Percentiles rank a stretch among this genome's conserved stretches.
phyloP scores from a whole-genome alignment of 208 protist species.

The Wallacemonas sp. region DNA sequence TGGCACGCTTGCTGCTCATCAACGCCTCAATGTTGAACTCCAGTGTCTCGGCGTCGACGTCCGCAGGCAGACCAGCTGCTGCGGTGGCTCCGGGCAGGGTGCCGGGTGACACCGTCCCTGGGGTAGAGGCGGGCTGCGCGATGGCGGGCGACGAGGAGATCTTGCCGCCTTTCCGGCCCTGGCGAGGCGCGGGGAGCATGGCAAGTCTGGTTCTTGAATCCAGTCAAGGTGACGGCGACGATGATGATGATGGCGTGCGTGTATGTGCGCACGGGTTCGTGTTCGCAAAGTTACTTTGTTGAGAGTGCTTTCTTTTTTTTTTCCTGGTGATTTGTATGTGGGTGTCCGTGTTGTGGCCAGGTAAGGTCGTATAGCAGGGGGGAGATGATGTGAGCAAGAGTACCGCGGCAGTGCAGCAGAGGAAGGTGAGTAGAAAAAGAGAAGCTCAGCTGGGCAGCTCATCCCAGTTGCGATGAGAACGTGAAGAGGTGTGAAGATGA shows the following conservation, averaged over 20 bases:
- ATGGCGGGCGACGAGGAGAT: constrained; percentile 58
- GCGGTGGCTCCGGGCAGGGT: constrained; percentile 27
- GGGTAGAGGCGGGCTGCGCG: constrained; percentile 31
- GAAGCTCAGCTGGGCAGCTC: too few species aligned
- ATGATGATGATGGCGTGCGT: too few species aligned
- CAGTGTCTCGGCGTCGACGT: constrained; percentile 4
- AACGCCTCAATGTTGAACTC: constrained; percentile 50
- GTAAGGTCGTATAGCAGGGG: too few species aligned
- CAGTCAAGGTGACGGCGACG: not conserved
- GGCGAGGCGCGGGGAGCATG: constrained; percentile 77
- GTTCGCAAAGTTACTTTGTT: constrained; percentile 2
- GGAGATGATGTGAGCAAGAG: too few species aligned
- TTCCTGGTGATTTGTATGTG: too few species aligned
- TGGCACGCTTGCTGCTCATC: constrained; percentile 35
- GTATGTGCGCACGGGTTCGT: not conserved
- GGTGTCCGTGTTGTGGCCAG: too few species aligned
- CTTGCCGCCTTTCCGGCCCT: constrained; percentile 87
- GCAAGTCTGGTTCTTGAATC: not conserved
- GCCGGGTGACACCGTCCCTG: constrained; percentile 52
- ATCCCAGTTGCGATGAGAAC: too few species aligned
- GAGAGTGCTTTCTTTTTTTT: not conserved
- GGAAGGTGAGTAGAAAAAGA: not conserved
- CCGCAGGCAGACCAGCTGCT: constrained; percentile 4
- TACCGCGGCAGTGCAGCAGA: too few species aligned
- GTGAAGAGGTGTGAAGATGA: too few species aligned